Percentiles rank a stretch among this genome's conserved stretches.
Conservation (phyloP, 768 basidiomycete species). For the Coprinopsis sp. region DNA sequence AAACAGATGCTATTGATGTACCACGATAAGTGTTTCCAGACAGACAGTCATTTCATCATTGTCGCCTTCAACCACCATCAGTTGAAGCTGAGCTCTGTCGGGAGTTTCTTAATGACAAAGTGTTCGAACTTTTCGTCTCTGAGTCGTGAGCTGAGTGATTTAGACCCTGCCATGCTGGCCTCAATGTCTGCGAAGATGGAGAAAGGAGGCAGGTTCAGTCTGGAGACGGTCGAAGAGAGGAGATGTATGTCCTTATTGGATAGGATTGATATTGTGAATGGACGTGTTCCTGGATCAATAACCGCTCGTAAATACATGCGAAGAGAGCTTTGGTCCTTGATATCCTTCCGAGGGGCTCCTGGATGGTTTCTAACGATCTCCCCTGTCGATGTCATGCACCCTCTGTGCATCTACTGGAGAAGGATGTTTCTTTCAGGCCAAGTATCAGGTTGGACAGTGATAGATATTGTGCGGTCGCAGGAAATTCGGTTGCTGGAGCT, state of each 20-base stretch:
- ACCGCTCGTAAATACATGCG: too few species aligned
- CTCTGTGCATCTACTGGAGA: slow-evolving; percentile 29
- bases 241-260: neutral
- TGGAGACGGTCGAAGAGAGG: neutral
- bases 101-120: slow-evolving; percentile 25
- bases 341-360: slow-evolving; percentile 19
- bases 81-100: slow-evolving; percentile 21
- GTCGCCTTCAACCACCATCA: too few species aligned
- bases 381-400: slow-evolving; percentile 28
- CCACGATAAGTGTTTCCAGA: too few species aligned
- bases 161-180: slow-evolving; percentile 19
- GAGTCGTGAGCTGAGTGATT: slow-evolving; percentile 13
- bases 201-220: neutral
- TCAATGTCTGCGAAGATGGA: slow-evolving; percentile 15
- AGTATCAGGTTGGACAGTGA: neutral
- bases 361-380: slow-evolving; percentile 33
- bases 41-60: too few species aligned
- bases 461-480: slow-evolving; percentile 1
- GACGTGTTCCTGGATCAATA: neutral
- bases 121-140: slow-evolving; percentile 22
- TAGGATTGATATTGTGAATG: neutral
- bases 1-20: slow-evolving; percentile 30
- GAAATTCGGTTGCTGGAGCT: slow-evolving; percentile 12
- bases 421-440: slow-evolving; percentile 18
- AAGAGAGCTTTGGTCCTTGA: neutral